A percentile compares a stretch with the other conserved stretches of the same genome.
Conservation (phyloP, 345 rosid species). For the Zanthoxylum bungeanum region DNA sequence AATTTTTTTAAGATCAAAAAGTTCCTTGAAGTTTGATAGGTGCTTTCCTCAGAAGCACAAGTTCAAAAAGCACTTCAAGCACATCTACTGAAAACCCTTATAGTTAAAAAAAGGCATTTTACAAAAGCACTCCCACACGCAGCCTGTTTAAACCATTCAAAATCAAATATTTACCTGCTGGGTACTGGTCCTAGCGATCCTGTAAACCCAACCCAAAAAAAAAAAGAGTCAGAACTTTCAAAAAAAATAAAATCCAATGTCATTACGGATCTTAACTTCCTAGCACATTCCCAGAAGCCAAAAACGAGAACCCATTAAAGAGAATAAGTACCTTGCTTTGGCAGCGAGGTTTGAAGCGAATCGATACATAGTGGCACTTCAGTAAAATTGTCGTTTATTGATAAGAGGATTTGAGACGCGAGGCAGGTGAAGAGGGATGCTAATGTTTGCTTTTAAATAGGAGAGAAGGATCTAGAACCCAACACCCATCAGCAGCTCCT, state of each 20-base stretch:
- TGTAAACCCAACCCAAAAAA: conserved; percentile 22
- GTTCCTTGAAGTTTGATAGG: neutral
- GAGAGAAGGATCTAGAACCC: conserved; percentile 49
- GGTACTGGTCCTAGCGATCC: conserved; percentile 51
- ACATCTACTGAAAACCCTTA: neutral
- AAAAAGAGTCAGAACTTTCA: neutral
- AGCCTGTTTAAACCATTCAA: neutral
- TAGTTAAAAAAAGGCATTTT: neutral
- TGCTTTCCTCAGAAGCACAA: neutral
- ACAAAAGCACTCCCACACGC: neutral
- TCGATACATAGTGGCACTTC: conserved; percentile 49
- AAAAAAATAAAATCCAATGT: neutral
- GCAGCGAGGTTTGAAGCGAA: conserved; percentile 60
- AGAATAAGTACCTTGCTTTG: conserved; percentile 46
- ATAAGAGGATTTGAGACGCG: neutral
- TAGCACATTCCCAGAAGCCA: too few relatives aligned
- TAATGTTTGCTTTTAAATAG: conserved; percentile 16
- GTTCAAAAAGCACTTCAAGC: neutral
- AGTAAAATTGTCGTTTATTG: neutral
- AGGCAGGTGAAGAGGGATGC: too few relatives aligned
- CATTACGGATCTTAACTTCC: neutral
- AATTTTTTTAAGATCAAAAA: neutral
- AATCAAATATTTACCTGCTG: conserved; percentile 53
- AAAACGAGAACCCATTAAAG: too few relatives aligned
- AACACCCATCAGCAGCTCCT: conserved; percentile 32